phyloP scores from a whole-genome alignment of 306 rosid genomes.

The Cucumis hystrix region DNA sequence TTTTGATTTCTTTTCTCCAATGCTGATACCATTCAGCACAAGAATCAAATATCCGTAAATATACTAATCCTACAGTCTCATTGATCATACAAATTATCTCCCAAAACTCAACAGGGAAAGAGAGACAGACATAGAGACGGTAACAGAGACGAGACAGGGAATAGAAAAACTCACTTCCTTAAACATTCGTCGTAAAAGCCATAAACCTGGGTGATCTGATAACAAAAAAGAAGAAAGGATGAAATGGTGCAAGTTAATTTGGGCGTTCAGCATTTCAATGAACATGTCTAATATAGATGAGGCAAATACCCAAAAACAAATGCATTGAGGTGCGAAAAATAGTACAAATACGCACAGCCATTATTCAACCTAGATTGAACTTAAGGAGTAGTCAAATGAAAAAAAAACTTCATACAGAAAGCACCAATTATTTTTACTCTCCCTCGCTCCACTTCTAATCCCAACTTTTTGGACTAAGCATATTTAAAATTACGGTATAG shows the following conservation, averaged over 20 bases:
- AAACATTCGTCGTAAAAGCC: constrained; percentile 9
- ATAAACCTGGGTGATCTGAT: constrained; percentile 8
- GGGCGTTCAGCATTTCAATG: neutral
- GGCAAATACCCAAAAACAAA: neutral
- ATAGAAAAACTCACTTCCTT: constrained; percentile 4
- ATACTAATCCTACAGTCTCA: neutral
- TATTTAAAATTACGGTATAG: neutral
- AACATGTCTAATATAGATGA: neutral
- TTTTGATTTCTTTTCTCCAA: neutral
- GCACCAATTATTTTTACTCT: neutral
- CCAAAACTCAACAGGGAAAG: neutral
- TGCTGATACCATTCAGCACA: neutral
- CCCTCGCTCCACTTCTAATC: constrained; percentile 2
- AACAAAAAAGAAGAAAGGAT: constrained; percentile 4
- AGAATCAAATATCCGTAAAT: neutral
- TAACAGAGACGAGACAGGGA: neutral
- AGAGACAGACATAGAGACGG: neutral
- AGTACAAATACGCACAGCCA: constrained; percentile 1
- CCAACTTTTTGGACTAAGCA: constrained; percentile 5
- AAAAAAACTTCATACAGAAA: neutral
- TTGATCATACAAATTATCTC: neutral
- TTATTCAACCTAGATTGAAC: neutral
- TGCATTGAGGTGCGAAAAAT: neutral
- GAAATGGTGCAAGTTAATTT: constrained; percentile 1
- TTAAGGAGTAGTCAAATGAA: neutral